Conservation (phyloP, 441 rosid genomes). For the Cnidoscolus chayamansa region DNA sequence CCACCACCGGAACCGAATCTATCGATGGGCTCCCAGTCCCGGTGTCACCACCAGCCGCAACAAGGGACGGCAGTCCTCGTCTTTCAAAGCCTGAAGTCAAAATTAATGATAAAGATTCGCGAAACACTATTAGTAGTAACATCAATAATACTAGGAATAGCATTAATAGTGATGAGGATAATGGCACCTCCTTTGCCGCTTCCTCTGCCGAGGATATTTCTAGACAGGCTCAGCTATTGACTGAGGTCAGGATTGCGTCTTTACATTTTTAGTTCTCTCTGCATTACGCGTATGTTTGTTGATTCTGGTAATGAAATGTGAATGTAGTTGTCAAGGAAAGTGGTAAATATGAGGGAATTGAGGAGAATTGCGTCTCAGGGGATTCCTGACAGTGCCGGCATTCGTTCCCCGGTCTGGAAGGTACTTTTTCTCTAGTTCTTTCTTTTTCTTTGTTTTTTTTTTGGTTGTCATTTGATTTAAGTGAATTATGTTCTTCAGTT, state of each 20-base stretch:
- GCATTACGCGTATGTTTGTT: background rate
- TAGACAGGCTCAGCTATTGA: constrained; percentile 72
- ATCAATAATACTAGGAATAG: background rate
- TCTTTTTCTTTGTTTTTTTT: background rate
- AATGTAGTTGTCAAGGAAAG: constrained; percentile 73
- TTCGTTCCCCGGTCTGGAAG: constrained; percentile 95
- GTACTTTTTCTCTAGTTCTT: constrained; percentile 23
- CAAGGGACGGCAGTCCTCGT: constrained; percentile 13
- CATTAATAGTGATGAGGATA: constrained; percentile 24
- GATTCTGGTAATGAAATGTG: constrained; percentile 15
- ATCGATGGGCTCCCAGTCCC: constrained; percentile 32
- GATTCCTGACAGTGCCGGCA: constrained; percentile 74
- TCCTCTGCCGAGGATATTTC: constrained; percentile 66
- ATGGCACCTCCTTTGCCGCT: constrained; percentile 30
- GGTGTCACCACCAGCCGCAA: constrained; percentile 37
- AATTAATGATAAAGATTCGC: constrained; percentile 34
- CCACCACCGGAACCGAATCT: constrained; percentile 22
- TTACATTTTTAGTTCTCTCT: background rate
- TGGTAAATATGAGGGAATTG: constrained; percentile 69
- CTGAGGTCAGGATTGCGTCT: constrained; percentile 51
- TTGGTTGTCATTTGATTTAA: constrained; percentile 1
- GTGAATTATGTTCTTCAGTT: background rate
- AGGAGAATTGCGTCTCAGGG: constrained; percentile 83
- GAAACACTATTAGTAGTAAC: constrained; percentile 14
- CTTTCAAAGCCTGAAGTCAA: constrained; percentile 34